A percentile compares a stretch with the other conserved stretches of the same genome.
Conservation (phyloP, 2,329 filamentous ascomycete species). For the Proliferodiscus dingleyae region DNA sequence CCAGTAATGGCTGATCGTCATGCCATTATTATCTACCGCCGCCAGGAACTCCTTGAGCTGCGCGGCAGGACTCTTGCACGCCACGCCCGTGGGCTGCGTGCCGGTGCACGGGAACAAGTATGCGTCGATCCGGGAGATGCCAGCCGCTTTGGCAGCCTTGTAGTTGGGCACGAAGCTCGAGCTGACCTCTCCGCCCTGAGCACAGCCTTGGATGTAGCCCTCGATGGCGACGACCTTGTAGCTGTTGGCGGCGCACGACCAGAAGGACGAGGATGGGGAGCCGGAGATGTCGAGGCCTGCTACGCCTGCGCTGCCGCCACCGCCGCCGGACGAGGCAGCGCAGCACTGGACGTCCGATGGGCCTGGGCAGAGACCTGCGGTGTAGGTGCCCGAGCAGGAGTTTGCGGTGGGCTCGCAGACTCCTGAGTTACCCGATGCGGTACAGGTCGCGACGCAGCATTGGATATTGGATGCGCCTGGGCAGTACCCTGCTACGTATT, state of each 20-base stretch:
- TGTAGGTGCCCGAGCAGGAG: slow-evolving; percentile 11
- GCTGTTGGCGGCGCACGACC: slow-evolving; percentile 13
- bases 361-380: slow-evolving; percentile 15
- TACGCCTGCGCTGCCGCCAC: slow-evolving; percentile 2
- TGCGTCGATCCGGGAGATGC: slow-evolving; percentile 20
- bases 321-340: not conserved
- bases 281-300: slow-evolving; percentile 16
- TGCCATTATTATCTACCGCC: slow-evolving; percentile 15
- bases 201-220: slow-evolving; percentile 20
- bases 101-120: slow-evolving; percentile 27
- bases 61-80: slow-evolving; percentile 19
- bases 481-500: slow-evolving; percentile 13
- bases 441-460: slow-evolving; percentile 19
- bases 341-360: slow-evolving; percentile 20
- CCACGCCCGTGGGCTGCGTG: slow-evolving; percentile 19
- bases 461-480: slow-evolving; percentile 16
- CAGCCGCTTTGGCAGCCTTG: slow-evolving; percentile 18
- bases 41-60: slow-evolving; percentile 22
- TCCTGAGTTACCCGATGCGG: slow-evolving; percentile 10
- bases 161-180: slow-evolving; percentile 18
- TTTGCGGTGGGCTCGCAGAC: slow-evolving; percentile 13
- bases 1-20: slow-evolving; percentile 21
- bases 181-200: slow-evolving; percentile 18
- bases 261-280: slow-evolving; percentile 10
- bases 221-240: slow-evolving; percentile 15